Percentiles rank a stretch among this genome's conserved stretches.
These are phyloP conservation scores for Brassica napus DNA, from an alignment of 345 rosid genomes.

Conservation along the genomic window Da-Ae NC_063435.1:94001-94500, in stretches of 20 bases:
- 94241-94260: slow-evolving; percentile 7
- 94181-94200: background rate
- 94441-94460: background rate
- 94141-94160: background rate
- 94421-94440: slow-evolving; percentile 58
- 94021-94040: slow-evolving; percentile 38
- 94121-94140: slow-evolving; percentile 21
- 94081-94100: background rate
- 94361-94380: slow-evolving; percentile 75
- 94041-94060: background rate
- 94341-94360: slow-evolving; percentile 60
- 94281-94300: background rate
- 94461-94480: background rate
- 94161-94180: background rate
- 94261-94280: background rate
- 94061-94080: background rate
- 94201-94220: background rate
- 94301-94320: slow-evolving; percentile 34
- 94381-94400: slow-evolving; percentile 46
- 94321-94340: slow-evolving; percentile 57
- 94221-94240: slow-evolving; percentile 6
- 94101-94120: slow-evolving; percentile 17
- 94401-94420: slow-evolving; percentile 86
- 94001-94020: slow-evolving; percentile 28
- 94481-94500: background rate